Conservation (phyloP, 345 rosid genomes). For the Linum lewisii region DNA sequence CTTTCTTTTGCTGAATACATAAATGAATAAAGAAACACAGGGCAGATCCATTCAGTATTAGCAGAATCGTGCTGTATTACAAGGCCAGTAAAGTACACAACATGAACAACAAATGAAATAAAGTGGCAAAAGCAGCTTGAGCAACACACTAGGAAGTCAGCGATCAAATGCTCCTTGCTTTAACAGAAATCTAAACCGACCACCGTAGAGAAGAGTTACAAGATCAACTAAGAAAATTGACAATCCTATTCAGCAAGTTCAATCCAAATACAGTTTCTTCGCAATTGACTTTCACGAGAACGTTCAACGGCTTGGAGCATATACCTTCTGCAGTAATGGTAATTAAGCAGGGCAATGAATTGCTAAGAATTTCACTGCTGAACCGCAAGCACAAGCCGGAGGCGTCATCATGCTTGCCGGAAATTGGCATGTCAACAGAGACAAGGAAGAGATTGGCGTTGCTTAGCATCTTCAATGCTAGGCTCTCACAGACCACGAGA, state of each 20-base stretch:
- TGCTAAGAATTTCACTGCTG: slow-evolving; percentile 79
- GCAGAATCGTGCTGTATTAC: background rate
- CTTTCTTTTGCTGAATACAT: background rate
- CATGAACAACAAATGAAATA: background rate
- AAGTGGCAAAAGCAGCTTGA: background rate
- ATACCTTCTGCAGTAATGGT: slow-evolving; percentile 74
- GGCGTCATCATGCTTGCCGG: slow-evolving; percentile 67
- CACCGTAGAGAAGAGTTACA: slow-evolving; percentile 1
- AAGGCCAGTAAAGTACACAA: background rate
- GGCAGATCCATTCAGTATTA: background rate
- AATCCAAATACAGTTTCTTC: slow-evolving; percentile 91
- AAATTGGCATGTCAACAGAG: slow-evolving; percentile 69
- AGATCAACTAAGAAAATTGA: slow-evolving; percentile 51
- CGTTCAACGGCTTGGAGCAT: slow-evolving; percentile 54
- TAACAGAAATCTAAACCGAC: background rate
- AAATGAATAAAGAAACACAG: background rate
- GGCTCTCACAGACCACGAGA: slow-evolving; percentile 59
- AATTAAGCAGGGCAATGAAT: slow-evolving; percentile 63
- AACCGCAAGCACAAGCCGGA: slow-evolving; percentile 67
- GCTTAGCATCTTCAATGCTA: slow-evolving; percentile 67
- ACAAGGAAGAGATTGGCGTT: slow-evolving; percentile 71
- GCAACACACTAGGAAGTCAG: background rate
- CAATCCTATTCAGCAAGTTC: slow-evolving; percentile 71
- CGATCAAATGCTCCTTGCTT: background rate
- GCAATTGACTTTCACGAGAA: slow-evolving; percentile 66